Base-by-base conservation (phyloP, 345 rosid species). In the Lumnitzera littorea region DNA sequence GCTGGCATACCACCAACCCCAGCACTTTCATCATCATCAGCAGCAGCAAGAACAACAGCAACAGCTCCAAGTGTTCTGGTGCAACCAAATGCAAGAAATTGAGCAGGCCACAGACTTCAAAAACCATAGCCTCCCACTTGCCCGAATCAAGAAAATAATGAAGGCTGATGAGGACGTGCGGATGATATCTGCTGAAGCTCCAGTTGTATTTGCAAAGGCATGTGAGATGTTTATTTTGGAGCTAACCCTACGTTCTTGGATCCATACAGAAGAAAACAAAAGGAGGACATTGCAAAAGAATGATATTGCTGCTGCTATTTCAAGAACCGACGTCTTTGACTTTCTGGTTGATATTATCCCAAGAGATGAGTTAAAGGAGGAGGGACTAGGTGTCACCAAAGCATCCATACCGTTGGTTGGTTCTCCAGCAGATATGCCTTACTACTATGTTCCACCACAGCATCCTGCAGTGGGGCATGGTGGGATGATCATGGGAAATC, bases 131-230 rank as follows among this genome's bases (percentile, higher is more conserved):
- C 81, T 72, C 46, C 81, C 77, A 0, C 77, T 72, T 48, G 81
- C 81, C 41, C 65, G 77, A 55, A 73, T 76, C 65, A 76, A 76
- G 74, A 76, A 76, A 53, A 76, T 76, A 31, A 76, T 76, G 81
- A 76, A 76, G 60, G 77, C 77, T 3, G 81, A 76, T 55, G 77
- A 76, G 60, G 77, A 76, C 47, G 81, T 76, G n/a, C 65, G 77
- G 4, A 76, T 76, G 81, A 76, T 76, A 46, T 76, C 81, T n/a
- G 81, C 81, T 3, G 81, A 72, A 65, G 80, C 80, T 49, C 80
- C 80, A 5, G 77, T 76, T 41, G 51, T 76, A 57, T 76, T 76
- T 63, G 76, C 81, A 1, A 72, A 73, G 56, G 81, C 81, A 0
- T 76, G 81, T 48, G 77, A 76, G 65, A 73, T 76, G 81, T 76